Conservation (phyloP, 441 rosid species). For the Pelargonium australe region DNA sequence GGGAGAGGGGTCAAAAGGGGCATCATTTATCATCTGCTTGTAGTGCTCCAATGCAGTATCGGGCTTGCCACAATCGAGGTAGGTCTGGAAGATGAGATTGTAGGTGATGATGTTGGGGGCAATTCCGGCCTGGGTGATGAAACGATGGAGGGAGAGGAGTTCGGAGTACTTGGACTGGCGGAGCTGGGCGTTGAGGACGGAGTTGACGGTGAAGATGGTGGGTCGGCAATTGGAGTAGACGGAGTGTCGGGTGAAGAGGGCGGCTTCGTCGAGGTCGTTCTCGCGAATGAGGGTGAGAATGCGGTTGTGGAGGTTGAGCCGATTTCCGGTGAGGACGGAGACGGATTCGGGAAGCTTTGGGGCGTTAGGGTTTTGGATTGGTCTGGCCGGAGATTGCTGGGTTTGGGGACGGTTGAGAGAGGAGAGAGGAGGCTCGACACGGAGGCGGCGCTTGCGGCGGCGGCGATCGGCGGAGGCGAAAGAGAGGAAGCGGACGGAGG, state of each 20-base stretch:
- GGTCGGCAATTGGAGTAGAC: slow-evolving; percentile 89
- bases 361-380: slow-evolving; percentile 67
- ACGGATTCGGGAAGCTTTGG: slow-evolving; percentile 40
- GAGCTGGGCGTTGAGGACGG: slow-evolving; percentile 73
- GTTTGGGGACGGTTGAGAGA: slow-evolving; percentile 48
- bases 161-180: slow-evolving; percentile 69
- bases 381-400: slow-evolving; percentile 29
- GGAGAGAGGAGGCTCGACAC: slow-evolving; percentile 84
- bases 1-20: slow-evolving; percentile 65
- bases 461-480: slow-evolving; percentile 92
- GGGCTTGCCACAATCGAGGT: slow-evolving; percentile 66
- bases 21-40: slow-evolving; percentile 58
- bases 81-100: slow-evolving; percentile 70
- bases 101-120: slow-evolving; percentile 72
- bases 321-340: slow-evolving; percentile 16
- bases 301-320: slow-evolving; percentile 73
- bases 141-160: slow-evolving; percentile 63
- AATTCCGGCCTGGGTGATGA: slow-evolving; percentile 69
- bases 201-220: slow-evolving; percentile 73
- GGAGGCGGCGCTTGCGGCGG: slow-evolving; percentile 78
- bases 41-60: slow-evolving; percentile 71
- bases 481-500: slow-evolving; percentile 35
- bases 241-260: slow-evolving; percentile 83
- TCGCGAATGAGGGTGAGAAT: slow-evolving; percentile 62
- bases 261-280: slow-evolving; percentile 83